phyloP scores from a whole-genome alignment of 2,329 filamentous ascomycete species.

The Arthrobotrys pseudoclavata region DNA sequence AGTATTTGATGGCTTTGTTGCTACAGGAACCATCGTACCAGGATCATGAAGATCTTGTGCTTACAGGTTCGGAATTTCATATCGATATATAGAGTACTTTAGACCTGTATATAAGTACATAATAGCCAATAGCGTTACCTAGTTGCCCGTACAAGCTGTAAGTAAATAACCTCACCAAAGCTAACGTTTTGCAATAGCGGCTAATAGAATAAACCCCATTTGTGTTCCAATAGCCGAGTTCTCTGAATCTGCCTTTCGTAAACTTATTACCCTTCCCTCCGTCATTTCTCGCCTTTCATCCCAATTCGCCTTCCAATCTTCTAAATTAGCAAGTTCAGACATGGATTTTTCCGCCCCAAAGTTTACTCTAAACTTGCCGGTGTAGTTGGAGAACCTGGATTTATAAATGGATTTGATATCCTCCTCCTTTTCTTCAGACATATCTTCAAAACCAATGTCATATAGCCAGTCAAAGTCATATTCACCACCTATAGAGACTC shows the following conservation, averaged over 20 bases:
- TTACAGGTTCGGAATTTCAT: too few species aligned
- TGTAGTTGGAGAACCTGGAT: not conserved
- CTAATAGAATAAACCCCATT: not conserved
- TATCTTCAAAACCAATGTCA: not conserved
- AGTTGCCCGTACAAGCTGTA: too few species aligned
- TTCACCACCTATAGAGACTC: not conserved
- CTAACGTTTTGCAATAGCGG: too few species aligned
- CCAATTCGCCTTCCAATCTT: not conserved
- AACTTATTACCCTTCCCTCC: too few species aligned
- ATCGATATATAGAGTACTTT: too few species aligned
- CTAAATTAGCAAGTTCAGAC: conserved; percentile 28
- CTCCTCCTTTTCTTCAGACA: not conserved
- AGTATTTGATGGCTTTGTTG: too few species aligned
- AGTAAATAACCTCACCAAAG: too few species aligned
- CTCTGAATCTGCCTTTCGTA: not conserved
- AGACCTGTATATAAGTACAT: too few species aligned
- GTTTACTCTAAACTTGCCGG: conserved; percentile 11
- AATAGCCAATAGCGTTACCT: too few species aligned
- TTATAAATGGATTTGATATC: not conserved
- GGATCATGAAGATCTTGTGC: too few species aligned
- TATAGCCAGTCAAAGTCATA: not conserved
- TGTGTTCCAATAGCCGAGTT: not conserved
- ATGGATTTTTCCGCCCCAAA: conserved; percentile 35
- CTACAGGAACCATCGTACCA: too few species aligned
- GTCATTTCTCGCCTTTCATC: too few species aligned